Evolutionary conservation across 2,329 filamentous ascomycete genomes (phyloP).

Genomic region (Hypoxylon sp.): DNA sequence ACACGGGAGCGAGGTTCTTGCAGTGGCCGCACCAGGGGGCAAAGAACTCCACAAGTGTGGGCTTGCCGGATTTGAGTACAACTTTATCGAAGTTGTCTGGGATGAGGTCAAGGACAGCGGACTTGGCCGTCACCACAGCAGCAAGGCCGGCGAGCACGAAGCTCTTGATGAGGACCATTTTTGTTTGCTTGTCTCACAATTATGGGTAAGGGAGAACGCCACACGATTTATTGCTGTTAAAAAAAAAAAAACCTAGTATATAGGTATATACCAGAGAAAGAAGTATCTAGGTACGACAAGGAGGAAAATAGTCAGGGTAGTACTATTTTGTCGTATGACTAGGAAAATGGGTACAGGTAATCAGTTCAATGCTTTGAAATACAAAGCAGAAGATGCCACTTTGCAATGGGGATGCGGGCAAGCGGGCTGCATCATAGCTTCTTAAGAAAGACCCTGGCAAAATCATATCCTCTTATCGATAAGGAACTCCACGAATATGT

Average conservation of each 20-base stretch:
- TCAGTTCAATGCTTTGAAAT: conserved; percentile 56
- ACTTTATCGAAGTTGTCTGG: conserved; percentile 93
- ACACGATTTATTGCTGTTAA: not conserved
- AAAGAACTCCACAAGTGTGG: conserved; percentile 97
- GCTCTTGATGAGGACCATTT: conserved; percentile 72
- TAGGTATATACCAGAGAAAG: not conserved
- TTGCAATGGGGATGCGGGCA: conserved; percentile 50
- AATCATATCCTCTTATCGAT: conserved; percentile 39
- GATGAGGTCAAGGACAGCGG: conserved; percentile 89
- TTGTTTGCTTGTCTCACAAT: conserved; percentile 32
- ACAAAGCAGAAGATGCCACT: conserved; percentile 56
- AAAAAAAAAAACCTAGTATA: conserved; percentile 24
- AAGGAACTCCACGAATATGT: conserved; percentile 17
- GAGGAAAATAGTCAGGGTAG: conserved; percentile 2
- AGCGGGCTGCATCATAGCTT: conserved; percentile 32
- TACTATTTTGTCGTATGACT: conserved; percentile 28
- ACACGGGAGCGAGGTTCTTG: conserved; percentile 95
- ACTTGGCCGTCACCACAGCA: conserved; percentile 75
- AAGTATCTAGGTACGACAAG: conserved; percentile 13
- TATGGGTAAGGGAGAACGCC: conserved; percentile 19
- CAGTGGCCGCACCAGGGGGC: conserved; percentile 99
- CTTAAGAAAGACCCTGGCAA: conserved; percentile 18
- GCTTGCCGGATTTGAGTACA: conserved; percentile 92
- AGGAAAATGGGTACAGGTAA: conserved; percentile 27
- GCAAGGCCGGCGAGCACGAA: conserved; percentile 71